Evolutionary conservation across 345 rosid species (phyloP).

Genomic region (Brassica juncea): DNA sequence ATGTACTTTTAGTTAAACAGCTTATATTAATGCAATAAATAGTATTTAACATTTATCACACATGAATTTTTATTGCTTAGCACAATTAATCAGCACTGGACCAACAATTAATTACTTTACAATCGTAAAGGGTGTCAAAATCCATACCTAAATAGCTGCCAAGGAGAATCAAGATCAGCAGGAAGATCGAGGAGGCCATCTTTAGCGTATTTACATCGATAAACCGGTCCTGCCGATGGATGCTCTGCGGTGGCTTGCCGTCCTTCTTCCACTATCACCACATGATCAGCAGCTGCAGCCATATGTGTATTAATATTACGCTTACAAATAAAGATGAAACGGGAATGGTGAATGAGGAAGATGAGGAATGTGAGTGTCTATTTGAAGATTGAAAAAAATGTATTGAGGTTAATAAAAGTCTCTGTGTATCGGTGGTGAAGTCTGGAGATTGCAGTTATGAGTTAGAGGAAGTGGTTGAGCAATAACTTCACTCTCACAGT

Average conservation of each 20-base stretch:
- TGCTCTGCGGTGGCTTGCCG: slow-evolving; percentile 46
- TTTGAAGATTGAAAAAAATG: slow-evolving; percentile 31
- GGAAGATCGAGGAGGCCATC: slow-evolving; percentile 74
- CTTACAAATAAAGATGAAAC: neutral
- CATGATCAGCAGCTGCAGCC: slow-evolving; percentile 45
- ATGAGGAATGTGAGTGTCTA: slow-evolving; percentile 19
- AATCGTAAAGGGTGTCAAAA: neutral
- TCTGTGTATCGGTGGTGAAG: slow-evolving; percentile 35
- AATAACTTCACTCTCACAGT: slow-evolving; percentile 36
- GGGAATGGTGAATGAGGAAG: neutral
- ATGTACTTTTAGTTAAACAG: neutral
- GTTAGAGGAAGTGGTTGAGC: slow-evolving; percentile 45
- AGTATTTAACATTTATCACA: neutral
- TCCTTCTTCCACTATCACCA: slow-evolving; percentile 75
- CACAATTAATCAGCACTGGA: neutral
- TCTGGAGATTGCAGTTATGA: slow-evolving; percentile 40
- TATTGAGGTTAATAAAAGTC: slow-evolving; percentile 29
- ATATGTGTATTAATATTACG: slow-evolving; percentile 13
- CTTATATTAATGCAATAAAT: too few species aligned
- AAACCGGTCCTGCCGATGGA: slow-evolving; percentile 85
- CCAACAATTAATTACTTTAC: neutral
- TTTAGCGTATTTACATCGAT: slow-evolving; percentile 72
- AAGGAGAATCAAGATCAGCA: slow-evolving; percentile 64
- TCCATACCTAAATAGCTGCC: slow-evolving; percentile 80
- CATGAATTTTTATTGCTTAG: neutral